Evolutionary conservation across 371 early-diverging fungal species (phyloP), one percentile per base, ranked within the genome.

Genomic region (Zopfochytrium polystomum): DNA sequence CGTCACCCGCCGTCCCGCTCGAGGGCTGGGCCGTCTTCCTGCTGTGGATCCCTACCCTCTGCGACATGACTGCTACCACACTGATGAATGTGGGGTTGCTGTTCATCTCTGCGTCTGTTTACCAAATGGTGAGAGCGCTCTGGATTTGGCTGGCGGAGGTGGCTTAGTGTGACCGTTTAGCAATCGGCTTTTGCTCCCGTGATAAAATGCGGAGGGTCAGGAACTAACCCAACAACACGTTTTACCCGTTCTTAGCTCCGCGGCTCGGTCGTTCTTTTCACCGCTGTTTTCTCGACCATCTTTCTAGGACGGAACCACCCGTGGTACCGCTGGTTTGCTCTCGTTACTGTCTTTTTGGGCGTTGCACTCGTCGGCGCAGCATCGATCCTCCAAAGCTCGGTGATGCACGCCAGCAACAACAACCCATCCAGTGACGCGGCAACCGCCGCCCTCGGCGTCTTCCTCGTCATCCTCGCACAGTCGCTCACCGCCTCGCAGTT

Each of bases 1-100:
- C n/a, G n/a, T n/a, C n/a, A n/a, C n/a, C n/a, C n/a, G 31, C 43
- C 27, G 25, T 43, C 32, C 48, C 55, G n/a, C 67, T 90, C 20
- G 69, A 69, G 25, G 92, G 93, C 1, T 66, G 68, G 66, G 71
- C 68, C 3, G 70, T 83, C 5, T 65, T 92, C 11, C 71, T 88
- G 58, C 85, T 96, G 63, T 90, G 91, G 90, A 63, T 95, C 6
- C 97, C 97, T 4, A 90, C 95, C 0, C 70, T 90, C 11, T 95
- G 91, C 70, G 97, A 96, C 78, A 79, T 96, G 72, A 82, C 85
- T 11, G 93, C 90, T 25, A 96, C 95, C 1, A 93, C 95, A 30
- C 68, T 90, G n/a, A 93, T 97, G 95, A 93, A 91, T 69, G 90
- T 92, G 9, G 97, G 97, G 5, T 76, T 97, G 58, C 80, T 97